phyloP scores from a whole-genome alignment of 257 asterid genomes.

The Nicotiana noctiflora region DNA sequence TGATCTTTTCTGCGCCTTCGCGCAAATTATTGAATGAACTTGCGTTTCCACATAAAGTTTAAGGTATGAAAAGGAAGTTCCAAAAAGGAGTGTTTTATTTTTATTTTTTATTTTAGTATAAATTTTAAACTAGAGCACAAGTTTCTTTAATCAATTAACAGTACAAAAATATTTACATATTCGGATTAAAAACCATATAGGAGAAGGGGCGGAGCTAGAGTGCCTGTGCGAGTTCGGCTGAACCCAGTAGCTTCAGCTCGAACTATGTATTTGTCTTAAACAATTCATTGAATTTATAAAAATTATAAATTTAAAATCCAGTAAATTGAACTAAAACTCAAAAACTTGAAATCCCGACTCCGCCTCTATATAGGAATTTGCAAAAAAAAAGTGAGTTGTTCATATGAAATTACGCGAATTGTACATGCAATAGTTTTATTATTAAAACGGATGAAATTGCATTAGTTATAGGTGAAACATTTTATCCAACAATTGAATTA shows the following conservation, averaged over 20 bases:
- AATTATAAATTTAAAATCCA: too few species aligned
- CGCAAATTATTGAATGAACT: not conserved
- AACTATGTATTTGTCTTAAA: too few species aligned
- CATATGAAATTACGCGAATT: not conserved
- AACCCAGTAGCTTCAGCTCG: too few species aligned
- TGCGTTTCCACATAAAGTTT: not conserved
- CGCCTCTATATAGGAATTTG: too few species aligned
- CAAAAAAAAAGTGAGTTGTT: not conserved
- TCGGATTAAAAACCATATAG: not conserved
- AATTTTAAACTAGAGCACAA: not conserved
- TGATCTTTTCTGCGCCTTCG: not conserved
- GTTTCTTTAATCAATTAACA: not conserved
- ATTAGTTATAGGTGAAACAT: not conserved
- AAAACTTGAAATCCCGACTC: too few species aligned
- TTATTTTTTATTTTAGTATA: too few species aligned
- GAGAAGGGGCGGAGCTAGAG: too few species aligned
- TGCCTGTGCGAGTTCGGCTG: too few species aligned
- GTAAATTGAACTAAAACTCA: too few species aligned
- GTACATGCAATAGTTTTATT: too few species aligned
- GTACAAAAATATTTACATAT: not conserved
- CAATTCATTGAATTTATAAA: too few species aligned
- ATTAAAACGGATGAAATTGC: not conserved
- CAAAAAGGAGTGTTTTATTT: not conserved
- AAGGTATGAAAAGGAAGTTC: not conserved
- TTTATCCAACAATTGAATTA: too few species aligned